These are phyloP conservation scores for Volvox carteri DNA, from an alignment of 163 green algal genomes.

Conservation along the genomic window DNA sequence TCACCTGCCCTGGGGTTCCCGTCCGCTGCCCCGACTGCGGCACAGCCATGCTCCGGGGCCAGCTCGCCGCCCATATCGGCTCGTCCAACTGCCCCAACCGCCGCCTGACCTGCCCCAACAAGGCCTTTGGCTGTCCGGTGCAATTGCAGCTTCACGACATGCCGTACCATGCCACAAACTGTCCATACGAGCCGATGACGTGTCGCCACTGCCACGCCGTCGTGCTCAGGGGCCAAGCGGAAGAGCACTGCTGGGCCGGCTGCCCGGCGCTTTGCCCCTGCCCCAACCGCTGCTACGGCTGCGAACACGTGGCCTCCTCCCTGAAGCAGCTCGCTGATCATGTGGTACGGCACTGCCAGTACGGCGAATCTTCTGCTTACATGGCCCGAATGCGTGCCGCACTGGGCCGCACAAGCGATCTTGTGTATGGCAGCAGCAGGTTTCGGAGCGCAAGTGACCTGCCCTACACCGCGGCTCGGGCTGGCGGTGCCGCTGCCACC, in stretches of 20 bases:
- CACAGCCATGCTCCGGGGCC: background rate
- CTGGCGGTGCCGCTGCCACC: background rate
- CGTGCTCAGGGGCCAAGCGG: background rate
- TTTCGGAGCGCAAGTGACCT: background rate
- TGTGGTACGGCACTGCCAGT: background rate
- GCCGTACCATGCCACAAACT: background rate
- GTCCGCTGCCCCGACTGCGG: conserved; percentile 30
- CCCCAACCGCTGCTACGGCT: conserved; percentile 38
- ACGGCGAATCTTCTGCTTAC: background rate
- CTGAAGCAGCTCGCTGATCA: conserved; percentile 4
- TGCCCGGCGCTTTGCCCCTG: conserved; percentile 25
- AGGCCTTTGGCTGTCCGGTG: background rate
- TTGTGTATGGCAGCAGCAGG: background rate
- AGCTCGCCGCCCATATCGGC: conserved; percentile 2
- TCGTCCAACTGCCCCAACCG: background rate
- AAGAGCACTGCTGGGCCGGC: background rate
- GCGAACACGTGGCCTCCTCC: background rate
- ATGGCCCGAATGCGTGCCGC: conserved; percentile 15
- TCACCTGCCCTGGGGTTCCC: background rate
- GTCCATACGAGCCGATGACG: conserved; percentile 1
- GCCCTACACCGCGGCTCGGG: background rate
- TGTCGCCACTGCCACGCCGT: conserved; percentile 17
- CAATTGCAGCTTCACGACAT: background rate
- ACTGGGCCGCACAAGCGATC: background rate
- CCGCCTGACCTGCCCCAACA: conserved; percentile 22